These are phyloP conservation scores for Ustilago shanxiensis DNA, from an alignment of 1,284 basidiomycete species.

Conservation along the genomic window DNA sequence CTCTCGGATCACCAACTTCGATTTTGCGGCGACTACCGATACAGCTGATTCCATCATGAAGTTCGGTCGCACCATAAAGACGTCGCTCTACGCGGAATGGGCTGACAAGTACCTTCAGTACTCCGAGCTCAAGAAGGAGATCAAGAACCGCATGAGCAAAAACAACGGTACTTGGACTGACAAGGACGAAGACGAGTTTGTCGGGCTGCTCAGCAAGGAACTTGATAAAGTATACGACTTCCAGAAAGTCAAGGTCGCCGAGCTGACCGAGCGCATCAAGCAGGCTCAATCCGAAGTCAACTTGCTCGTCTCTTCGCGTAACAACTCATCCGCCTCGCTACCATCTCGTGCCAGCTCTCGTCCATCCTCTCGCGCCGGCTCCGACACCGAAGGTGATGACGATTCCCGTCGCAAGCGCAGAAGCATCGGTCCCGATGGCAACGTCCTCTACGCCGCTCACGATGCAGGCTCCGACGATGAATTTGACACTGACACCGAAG, in stretches of 20 bases:
- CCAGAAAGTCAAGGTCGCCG: constrained; percentile 81
- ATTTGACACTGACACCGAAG: constrained; percentile 76
- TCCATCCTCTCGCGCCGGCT: constrained; percentile 36
- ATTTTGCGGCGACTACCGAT: constrained; percentile 1
- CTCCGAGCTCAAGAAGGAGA: constrained; percentile 70
- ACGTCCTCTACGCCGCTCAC: constrained; percentile 69
- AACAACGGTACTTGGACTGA: constrained; percentile 69
- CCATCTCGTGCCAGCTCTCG: constrained; percentile 48
- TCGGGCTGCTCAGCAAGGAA: constrained; percentile 79
- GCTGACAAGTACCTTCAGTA: constrained; percentile 68
- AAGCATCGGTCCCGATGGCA: constrained; percentile 73
- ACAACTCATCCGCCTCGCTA: constrained; percentile 56
- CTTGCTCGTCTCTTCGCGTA: constrained; percentile 63
- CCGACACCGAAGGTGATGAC: constrained; percentile 37
- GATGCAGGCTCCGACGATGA: constrained; percentile 74
- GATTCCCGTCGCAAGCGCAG: constrained; percentile 29
- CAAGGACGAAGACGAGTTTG: constrained; percentile 69
- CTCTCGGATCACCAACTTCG: not conserved
- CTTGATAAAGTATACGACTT: constrained; percentile 96
- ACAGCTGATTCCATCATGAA: constrained; percentile 55
- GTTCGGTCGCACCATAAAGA: constrained; percentile 70
- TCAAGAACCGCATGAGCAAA: constrained; percentile 65
- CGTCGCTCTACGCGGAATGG: constrained; percentile 70
- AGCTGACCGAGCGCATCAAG: constrained; percentile 68
- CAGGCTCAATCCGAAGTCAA: constrained; percentile 68